Conservation (phyloP, 2,329 filamentous ascomycete genomes). For the Exophiala mesophila region DNA sequence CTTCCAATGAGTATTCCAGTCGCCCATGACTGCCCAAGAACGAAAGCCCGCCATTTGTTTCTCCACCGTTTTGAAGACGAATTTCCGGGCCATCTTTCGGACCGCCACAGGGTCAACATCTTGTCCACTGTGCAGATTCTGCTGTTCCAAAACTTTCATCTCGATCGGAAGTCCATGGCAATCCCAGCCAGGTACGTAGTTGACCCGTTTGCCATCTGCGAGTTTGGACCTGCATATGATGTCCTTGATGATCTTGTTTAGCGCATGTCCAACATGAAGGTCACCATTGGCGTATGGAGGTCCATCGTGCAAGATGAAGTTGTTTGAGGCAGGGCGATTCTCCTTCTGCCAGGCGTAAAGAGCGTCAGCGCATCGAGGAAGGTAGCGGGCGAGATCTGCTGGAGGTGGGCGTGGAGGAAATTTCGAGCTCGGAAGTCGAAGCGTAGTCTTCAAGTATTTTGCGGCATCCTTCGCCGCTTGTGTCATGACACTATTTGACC, state of each 20-base stretch:
- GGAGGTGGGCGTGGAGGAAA: slow-evolving; percentile 54
- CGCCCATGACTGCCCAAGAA: slow-evolving; percentile 59
- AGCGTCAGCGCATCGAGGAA: slow-evolving; percentile 75
- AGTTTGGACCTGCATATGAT: slow-evolving; percentile 80
- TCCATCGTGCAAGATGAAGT: slow-evolving; percentile 87
- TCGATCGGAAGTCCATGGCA: slow-evolving; percentile 97
- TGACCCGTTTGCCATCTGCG: slow-evolving; percentile 67
- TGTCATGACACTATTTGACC: slow-evolving; percentile 22
- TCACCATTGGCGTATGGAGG: slow-evolving; percentile 93
- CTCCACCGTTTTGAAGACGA: slow-evolving; percentile 53
- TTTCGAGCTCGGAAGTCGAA: slow-evolving; percentile 68
- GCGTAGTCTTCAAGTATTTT: slow-evolving; percentile 67
- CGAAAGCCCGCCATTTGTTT: slow-evolving; percentile 57
- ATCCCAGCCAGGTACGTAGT: slow-evolving; percentile 92
- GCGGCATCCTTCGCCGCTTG: slow-evolving; percentile 27
- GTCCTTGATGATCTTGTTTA: slow-evolving; percentile 97
- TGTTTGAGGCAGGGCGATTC: slow-evolving; percentile 44
- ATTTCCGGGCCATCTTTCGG: slow-evolving; percentile 49
- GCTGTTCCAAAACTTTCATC: slow-evolving; percentile 77
- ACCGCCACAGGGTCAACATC: slow-evolving; percentile 45
- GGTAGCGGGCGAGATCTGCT: slow-evolving; percentile 51
- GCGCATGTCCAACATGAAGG: slow-evolving; percentile 85
- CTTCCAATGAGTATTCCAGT: slow-evolving; percentile 59
- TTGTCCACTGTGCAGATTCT: slow-evolving; percentile 37
- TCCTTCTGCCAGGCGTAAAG: slow-evolving; percentile 81